Evolutionary conservation across 2,329 filamentous ascomycete species (phyloP).

Genomic region (Apiospora sp.): DNA sequence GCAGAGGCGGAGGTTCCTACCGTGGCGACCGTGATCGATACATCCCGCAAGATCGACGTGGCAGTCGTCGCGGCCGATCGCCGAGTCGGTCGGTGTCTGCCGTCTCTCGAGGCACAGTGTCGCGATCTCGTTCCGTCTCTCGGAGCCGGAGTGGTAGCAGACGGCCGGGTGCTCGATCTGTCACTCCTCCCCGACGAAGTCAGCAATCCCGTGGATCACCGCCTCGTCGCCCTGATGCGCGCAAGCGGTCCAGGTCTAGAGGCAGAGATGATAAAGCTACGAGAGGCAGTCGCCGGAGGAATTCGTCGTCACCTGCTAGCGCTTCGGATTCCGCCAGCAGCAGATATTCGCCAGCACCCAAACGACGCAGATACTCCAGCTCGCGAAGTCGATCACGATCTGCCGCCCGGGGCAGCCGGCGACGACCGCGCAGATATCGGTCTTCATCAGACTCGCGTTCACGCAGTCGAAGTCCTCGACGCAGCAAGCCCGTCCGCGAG

Average conservation of each 20-base stretch:
- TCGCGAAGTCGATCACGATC: slow-evolving; percentile 56
- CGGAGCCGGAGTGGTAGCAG: slow-evolving; percentile 37
- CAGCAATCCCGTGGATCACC: slow-evolving; percentile 37
- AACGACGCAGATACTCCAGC: slow-evolving; percentile 59
- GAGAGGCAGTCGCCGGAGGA: slow-evolving; percentile 38
- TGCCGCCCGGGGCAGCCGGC: slow-evolving; percentile 48
- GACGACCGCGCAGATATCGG: slow-evolving; percentile 48
- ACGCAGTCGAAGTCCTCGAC: slow-evolving; percentile 42
- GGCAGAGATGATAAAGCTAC: slow-evolving; percentile 37
- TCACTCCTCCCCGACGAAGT: slow-evolving; percentile 37
- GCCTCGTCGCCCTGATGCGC: slow-evolving; percentile 36
- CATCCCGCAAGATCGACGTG: slow-evolving; percentile 57
- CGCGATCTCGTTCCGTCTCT: slow-evolving; percentile 29
- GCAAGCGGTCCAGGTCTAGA: slow-evolving; percentile 42
- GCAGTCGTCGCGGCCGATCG: slow-evolving; percentile 52
- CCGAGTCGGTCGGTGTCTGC: slow-evolving; percentile 48
- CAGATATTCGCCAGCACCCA: slow-evolving; percentile 41
- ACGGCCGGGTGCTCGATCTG: slow-evolving; percentile 32
- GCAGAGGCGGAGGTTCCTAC: slow-evolving; percentile 53
- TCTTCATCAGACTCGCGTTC: slow-evolving; percentile 42
- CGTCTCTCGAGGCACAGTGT: slow-evolving; percentile 45
- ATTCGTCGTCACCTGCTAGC: slow-evolving; percentile 40
- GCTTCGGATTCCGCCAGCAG: slow-evolving; percentile 20
- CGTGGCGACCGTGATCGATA: slow-evolving; percentile 58
- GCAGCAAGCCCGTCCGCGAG: slow-evolving; percentile 42